A percentile compares a stretch with the other conserved stretches of the same genome.
Conservation (phyloP, 2,329 filamentous ascomycete genomes). For the Aciculosporium take region DNA sequence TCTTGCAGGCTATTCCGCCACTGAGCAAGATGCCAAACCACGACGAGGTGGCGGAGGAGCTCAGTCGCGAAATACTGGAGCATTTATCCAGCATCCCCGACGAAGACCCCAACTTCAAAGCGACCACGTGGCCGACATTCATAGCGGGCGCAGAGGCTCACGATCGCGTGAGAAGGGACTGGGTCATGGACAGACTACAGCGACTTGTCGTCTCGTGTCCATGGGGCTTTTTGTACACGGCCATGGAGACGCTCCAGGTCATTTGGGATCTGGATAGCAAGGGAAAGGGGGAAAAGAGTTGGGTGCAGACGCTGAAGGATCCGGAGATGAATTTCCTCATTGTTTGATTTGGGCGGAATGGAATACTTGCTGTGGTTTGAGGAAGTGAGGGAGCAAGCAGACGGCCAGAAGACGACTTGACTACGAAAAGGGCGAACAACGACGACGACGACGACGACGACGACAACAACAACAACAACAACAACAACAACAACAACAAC, state of each 20-base stretch:
- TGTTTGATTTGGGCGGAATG: slow-evolving; percentile 16
- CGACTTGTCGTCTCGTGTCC: slow-evolving; percentile 26
- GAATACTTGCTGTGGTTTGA: too few relatives aligned
- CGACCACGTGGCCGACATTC: slow-evolving; percentile 42
- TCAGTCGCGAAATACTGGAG: slow-evolving; percentile 31
- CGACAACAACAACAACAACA: too few relatives aligned
- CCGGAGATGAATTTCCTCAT: slow-evolving; percentile 29
- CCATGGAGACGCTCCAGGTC: slow-evolving; percentile 28
- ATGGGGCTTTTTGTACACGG: slow-evolving; percentile 35
- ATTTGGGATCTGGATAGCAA: slow-evolving; percentile 28
- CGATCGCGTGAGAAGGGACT: slow-evolving; percentile 26
- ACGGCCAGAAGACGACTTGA: neutral
- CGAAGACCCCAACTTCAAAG: slow-evolving; percentile 39
- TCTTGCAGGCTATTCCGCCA: slow-evolving; percentile 24
- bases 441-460: too few relatives aligned
- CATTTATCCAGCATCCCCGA: slow-evolving; percentile 33
- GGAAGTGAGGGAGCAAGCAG: neutral
- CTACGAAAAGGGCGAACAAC: too few relatives aligned
- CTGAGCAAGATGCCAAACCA: slow-evolving; percentile 14
- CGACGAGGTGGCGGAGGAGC: slow-evolving; percentile 15
- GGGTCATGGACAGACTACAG: slow-evolving; percentile 32
- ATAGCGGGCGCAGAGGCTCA: slow-evolving; percentile 38
- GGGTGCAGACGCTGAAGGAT: slow-evolving; percentile 30
- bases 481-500: too few relatives aligned
- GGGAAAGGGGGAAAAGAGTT: slow-evolving; percentile 18